Base-by-base conservation (phyloP, 202 grass and related monocot genomes). In the Digitaria exilis region DNA sequence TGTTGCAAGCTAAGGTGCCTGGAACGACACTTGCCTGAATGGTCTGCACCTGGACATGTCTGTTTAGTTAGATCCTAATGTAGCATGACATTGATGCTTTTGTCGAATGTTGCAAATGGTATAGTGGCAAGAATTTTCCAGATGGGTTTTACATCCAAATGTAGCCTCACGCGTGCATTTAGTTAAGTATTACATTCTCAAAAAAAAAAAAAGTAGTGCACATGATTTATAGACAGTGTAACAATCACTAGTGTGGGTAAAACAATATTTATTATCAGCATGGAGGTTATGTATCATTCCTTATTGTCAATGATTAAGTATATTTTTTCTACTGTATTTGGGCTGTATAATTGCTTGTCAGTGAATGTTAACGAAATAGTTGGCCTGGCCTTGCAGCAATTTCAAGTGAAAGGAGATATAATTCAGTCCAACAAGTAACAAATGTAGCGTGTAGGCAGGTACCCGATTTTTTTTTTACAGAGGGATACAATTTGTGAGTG, bases 1-100 rank as follows among this genome's bases (percentile, higher is more conserved):
- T 87, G 41, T n/a, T 62, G 34, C 12, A 25, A 87, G 51, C 79
- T 65, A 80, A 67, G 52, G 29, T 80, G 52, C 48, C 61, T 30
- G 42, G n/a, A 67, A 83, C 18, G 22, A 70, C 18, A 56, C 45
- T 49, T 74, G 29, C 46, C 11, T 26, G 62, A 50, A 59, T 69
- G 73, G 30, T 28, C 73, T 77, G 49, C 55, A 69, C 60, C 52
- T 84, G 31, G 29, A 14, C 68, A 61, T 58, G n/a, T 84, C 3
- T 84, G 25, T 73, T 48, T 63, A 70, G 74, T 54, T 48, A 71
- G 62, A 65, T 22, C 76, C 81, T 69, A 46, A 58, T 55, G 63
- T 78, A 46, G 25, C 5, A 58, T 70, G 61, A 70, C 39, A 34
- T 19, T n/a, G 80, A 17, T 18, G 10, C 65, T 28, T 65, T 73